Base-by-base conservation (phyloP, 352 stramenopile species). In the Phytopythium chamaehyphon region DNA sequence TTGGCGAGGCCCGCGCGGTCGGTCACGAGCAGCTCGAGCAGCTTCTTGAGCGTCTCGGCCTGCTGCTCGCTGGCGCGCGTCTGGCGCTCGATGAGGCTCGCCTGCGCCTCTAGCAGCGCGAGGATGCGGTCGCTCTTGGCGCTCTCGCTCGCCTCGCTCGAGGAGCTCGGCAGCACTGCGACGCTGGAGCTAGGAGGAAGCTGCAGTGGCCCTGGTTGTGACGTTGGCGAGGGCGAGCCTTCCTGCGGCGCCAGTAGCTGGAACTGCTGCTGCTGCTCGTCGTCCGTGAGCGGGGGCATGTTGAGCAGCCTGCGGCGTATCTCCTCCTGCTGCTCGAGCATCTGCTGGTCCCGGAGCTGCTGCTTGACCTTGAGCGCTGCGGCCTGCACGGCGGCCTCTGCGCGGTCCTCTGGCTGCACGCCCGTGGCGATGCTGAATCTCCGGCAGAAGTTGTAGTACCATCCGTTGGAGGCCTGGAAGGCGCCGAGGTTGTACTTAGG, bases 391-490 rank as follows among this genome's bases (percentile, higher is more conserved):
- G 31, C 18, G 9, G 7, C 11, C 35, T 64, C 71, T 33, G 28
- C 28, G 28, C 28, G 28, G 10, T 76, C 67, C 35, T 68, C 64
- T 15, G 62, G 49, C 45, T 73, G 56, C 21, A 62, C 47, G 7
- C 57, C 60, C 5, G 62, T 66, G 10, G 55, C 59, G 50, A 76
- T 46, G 44, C 63, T 74, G 42, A 71, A 79, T 21, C 70, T 54
- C 40, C 65, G 65, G 54, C 64, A 73, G 28, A 81, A 81, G 49
- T 72, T 74, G 57, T 77, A 77, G 51, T 81, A 81, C 67, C 70
- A 81, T 45, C 70, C 70, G 33, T 75, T 77, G 5, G 70, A 81
- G 33, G 70, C 70, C 38, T 73, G 64, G 31, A 81, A 81, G 43
- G 50, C 57, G 12, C 62, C 62, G 6, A 78, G 50, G 5, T 40